A percentile compares a stretch with the other conserved stretches of the same genome.
These are phyloP conservation scores for Ploettnerulaceae sp. DNA, from an alignment of 2,329 filamentous ascomycete species.

Conservation along the genomic window DNA sequence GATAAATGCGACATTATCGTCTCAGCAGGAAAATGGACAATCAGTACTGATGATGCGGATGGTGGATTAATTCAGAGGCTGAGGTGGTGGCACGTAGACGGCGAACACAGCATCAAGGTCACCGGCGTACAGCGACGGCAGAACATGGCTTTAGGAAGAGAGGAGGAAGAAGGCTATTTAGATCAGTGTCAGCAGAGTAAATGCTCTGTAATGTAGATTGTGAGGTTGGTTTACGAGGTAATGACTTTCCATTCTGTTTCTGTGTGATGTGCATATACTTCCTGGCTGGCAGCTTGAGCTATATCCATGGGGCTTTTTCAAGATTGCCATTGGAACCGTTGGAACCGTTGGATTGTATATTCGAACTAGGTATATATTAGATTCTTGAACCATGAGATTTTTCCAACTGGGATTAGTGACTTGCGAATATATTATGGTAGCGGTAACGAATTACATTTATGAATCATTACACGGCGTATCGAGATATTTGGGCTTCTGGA, in stretches of 20 bases:
- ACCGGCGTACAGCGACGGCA: slow-evolving; percentile 66
- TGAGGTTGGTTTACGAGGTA: slow-evolving; percentile 7
- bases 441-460: no score
- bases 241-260: background rate
- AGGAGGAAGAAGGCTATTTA: slow-evolving; percentile 70
- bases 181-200: slow-evolving; percentile 55
- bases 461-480: no score
- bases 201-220: slow-evolving; percentile 45
- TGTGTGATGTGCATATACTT: background rate
- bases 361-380: background rate
- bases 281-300: background rate
- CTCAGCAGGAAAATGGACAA: slow-evolving; percentile 84
- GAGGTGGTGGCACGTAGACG: slow-evolving; percentile 89
- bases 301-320: background rate
- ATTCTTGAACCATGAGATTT: background rate
- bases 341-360: background rate
- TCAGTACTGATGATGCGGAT: slow-evolving; percentile 67
- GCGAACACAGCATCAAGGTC: slow-evolving; percentile 74
- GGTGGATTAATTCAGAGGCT: slow-evolving; percentile 68
- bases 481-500: no score
- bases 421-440: no score
- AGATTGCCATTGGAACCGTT: background rate
- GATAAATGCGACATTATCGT: slow-evolving; percentile 67
- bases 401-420: no score
- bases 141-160: slow-evolving; percentile 46